Conservation (phyloP, 331 rosid genomes). For the Spiraea crenata region DNA sequence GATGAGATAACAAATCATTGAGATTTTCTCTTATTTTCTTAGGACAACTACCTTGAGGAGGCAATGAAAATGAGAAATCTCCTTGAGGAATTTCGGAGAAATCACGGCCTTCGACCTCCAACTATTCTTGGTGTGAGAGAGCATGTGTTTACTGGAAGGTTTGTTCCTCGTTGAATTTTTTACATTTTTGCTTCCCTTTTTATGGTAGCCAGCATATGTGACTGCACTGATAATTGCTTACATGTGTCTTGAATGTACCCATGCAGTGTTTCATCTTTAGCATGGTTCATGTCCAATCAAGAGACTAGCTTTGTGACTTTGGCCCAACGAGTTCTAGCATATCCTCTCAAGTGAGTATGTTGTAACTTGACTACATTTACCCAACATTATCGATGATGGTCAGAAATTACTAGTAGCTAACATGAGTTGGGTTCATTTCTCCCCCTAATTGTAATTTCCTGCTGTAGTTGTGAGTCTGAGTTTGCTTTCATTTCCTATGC, state of each 20-base stretch:
- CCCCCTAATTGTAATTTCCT: neutral
- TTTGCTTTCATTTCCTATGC: conserved; percentile 19
- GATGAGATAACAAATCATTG: neutral
- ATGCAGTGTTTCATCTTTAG: conserved; percentile 98
- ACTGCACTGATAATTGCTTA: conserved; percentile 22
- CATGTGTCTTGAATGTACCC: conserved; percentile 22
- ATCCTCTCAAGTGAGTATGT: conserved; percentile 85
- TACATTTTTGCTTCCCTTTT: conserved; percentile 2
- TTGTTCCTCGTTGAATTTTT: conserved; percentile 27
- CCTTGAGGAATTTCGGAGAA: conserved; percentile 71
- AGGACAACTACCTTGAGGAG: conserved; percentile 98
- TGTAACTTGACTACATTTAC: neutral
- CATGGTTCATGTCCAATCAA: conserved; percentile 99
- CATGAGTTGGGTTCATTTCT: neutral
- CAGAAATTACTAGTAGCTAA: neutral
- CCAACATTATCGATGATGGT: neutral
- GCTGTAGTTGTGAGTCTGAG: neutral
- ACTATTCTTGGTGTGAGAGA: conserved; percentile 97
- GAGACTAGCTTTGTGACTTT: conserved; percentile 98
- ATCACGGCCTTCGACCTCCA: conserved; percentile 83
- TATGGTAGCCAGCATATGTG: neutral
- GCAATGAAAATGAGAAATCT: conserved; percentile 98
- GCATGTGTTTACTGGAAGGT: conserved; percentile 98
- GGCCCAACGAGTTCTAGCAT: conserved; percentile 89
- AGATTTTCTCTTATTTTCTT: conserved; percentile 1